phyloP scores from a whole-genome alignment of 805 yeast genomes.

The Tetrapisispora taiwanensis region DNA sequence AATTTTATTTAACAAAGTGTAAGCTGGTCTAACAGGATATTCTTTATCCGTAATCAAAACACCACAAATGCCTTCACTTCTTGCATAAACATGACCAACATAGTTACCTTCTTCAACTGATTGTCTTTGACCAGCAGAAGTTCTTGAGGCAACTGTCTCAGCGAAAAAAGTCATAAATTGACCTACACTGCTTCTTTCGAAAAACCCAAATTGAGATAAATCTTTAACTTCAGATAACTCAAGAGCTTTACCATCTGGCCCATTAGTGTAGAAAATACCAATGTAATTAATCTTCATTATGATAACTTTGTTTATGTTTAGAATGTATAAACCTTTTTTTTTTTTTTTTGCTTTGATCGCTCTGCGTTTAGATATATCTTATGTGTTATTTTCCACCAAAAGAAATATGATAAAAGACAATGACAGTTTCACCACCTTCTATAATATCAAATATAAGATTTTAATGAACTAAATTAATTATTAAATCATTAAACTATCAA shows the following conservation, averaged over 20 bases:
- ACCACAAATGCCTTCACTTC: conserved; percentile 86
- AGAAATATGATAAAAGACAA: too few relatives aligned
- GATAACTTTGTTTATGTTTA: too few relatives aligned
- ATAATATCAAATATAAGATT: too few relatives aligned
- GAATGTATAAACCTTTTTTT: too few relatives aligned
- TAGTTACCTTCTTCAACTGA: conserved; percentile 86
- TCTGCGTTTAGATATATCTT: too few relatives aligned
- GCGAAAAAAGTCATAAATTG: conserved; percentile 94
- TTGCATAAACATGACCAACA: conserved; percentile 82
- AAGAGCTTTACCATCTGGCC: conserved; percentile 44
- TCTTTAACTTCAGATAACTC: conserved; percentile 78
- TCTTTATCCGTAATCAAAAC: conserved; percentile 90
- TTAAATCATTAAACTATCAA: too few relatives aligned
- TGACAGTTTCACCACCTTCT: too few relatives aligned
- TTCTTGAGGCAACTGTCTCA: conserved; percentile 82
- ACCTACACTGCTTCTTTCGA: conserved; percentile 71
- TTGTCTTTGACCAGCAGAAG: conserved; percentile 84
- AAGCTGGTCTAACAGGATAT: conserved; percentile 95
- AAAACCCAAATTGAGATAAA: conserved; percentile 76
- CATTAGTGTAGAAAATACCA: conserved; percentile 54
- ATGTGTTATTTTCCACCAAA: too few relatives aligned
- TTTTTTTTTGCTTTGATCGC: too few relatives aligned
- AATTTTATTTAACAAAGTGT: conserved; percentile 80
- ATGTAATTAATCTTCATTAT: conserved; percentile 84
- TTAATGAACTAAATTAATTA: too few relatives aligned